Conservation (phyloP, 192 early-diverging fungal species). For the Coemansia sp. region DNA sequence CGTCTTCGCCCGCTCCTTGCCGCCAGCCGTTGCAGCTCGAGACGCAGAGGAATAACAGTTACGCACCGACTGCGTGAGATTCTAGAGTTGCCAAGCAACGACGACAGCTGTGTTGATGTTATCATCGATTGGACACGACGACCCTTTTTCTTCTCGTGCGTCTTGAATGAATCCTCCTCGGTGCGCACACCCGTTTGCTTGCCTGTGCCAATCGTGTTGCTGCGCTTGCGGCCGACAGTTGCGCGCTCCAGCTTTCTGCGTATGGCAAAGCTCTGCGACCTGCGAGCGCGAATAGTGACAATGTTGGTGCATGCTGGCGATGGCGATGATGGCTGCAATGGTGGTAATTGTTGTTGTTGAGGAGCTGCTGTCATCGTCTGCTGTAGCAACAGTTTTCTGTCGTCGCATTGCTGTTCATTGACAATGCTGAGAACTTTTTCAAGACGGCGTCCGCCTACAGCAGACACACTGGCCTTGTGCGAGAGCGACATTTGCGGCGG, state of each 20-base stretch:
- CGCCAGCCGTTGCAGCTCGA: slow-evolving; percentile 44
- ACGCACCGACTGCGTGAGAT: slow-evolving; percentile 20
- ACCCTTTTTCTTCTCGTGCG: slow-evolving; percentile 13
- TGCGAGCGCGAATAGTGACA: slow-evolving; percentile 43
- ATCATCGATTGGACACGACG: slow-evolving; percentile 49
- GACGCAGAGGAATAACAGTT: slow-evolving; percentile 36
- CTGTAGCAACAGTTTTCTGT: not conserved
- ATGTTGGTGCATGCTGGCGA: slow-evolving; percentile 2
- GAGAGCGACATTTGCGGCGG: slow-evolving; percentile 27
- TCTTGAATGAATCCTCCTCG: slow-evolving; percentile 14
- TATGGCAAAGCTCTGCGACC: slow-evolving; percentile 45
- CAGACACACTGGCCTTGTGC: slow-evolving; percentile 49
- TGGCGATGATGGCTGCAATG: not conserved
- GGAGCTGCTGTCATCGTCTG: not conserved
- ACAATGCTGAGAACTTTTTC: not conserved
- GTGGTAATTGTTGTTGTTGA: not conserved
- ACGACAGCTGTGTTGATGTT: slow-evolving; percentile 1
- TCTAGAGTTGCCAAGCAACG: not conserved
- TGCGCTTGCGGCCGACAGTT: slow-evolving; percentile 37
- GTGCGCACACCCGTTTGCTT: slow-evolving; percentile 20
- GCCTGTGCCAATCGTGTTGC: slow-evolving; percentile 44
- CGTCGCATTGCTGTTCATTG: not conserved
- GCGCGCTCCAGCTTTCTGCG: slow-evolving; percentile 32
- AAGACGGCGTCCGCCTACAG: slow-evolving; percentile 34
- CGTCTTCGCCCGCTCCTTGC: slow-evolving; percentile 6